These are phyloP conservation scores for Limnanthes douglasii DNA, from an alignment of 345 rosid species.

Conservation along the genomic window DNA sequence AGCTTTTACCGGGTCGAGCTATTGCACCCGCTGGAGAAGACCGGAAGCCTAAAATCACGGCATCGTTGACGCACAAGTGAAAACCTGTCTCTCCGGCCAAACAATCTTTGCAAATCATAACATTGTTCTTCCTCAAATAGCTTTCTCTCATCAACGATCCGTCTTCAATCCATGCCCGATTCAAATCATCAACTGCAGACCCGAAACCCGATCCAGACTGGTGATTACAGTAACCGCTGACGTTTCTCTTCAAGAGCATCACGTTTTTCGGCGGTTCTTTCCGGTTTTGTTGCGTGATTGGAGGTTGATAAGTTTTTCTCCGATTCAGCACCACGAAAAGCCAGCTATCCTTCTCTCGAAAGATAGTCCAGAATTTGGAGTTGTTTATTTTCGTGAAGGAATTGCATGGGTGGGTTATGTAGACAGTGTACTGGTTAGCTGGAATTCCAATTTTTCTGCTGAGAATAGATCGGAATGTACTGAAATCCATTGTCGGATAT, in stretches of 20 bases:
- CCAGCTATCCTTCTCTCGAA: slow-evolving; percentile 8
- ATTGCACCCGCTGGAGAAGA: slow-evolving; percentile 33
- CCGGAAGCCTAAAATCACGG: slow-evolving; percentile 25
- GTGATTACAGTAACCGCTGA: neutral
- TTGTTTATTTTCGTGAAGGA: slow-evolving; percentile 8
- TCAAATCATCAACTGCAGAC: slow-evolving; percentile 6
- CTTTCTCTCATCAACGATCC: neutral
- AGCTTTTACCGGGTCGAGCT: slow-evolving; percentile 25
- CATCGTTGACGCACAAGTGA: slow-evolving; percentile 31
- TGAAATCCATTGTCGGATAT: slow-evolving; percentile 15
- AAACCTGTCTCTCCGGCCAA: slow-evolving; percentile 15
- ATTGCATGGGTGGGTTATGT: slow-evolving; percentile 9
- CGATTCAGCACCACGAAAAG: slow-evolving; percentile 22
- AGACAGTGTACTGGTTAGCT: slow-evolving; percentile 26
- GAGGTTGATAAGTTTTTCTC: slow-evolving; percentile 5
- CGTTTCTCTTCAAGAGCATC: slow-evolving; percentile 21
- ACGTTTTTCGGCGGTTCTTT: slow-evolving; percentile 11
- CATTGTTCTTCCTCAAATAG: slow-evolving; percentile 1
- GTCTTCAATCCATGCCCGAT: neutral
- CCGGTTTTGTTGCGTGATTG: neutral
- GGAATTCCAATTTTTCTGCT: slow-evolving; percentile 22
- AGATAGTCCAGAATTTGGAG: slow-evolving; percentile 19
- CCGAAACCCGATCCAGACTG: slow-evolving; percentile 1
- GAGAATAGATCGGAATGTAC: slow-evolving; percentile 14
- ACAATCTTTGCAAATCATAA: slow-evolving; percentile 23